Base-by-base conservation (phyloP, 306 rosid species). In the Cajanus cajan region DNA sequence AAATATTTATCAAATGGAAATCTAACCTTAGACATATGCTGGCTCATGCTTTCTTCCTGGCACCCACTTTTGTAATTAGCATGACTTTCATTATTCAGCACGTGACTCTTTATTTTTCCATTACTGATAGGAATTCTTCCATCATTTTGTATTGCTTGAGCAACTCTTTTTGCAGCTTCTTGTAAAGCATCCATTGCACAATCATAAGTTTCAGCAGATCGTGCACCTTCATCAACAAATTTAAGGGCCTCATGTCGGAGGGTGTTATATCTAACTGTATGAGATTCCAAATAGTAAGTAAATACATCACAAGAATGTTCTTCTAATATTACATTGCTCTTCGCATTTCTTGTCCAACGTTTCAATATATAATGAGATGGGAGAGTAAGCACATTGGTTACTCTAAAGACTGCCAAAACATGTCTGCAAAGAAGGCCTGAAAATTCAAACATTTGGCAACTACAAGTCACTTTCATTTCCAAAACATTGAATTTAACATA, bases 371-470 rank as follows among this genome's bases (percentile, higher is more conserved):
- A 95, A 82, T 90, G 97, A 76, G 98, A 81, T 54, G 99, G 99
- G 51, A 95, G 99, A 52, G 99, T 95, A 63, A 95, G 91, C 86
- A 95, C 94, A 68, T 95, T 95, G 84, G 99, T 93, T 82, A 95
- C 99, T 88, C 96, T 91, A 81, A 95, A 95, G 75, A 95, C 99
- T 61, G 98, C 98, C 89, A 95, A 87, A 36, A 91, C 85, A 81
- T 95, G 99, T 87, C 99, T 90, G 86, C 99, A 95, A 68, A 93
- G 90, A 93, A 95, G 96, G 77, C 99, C 99, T 4, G 99, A 95
- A 86, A 95, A 95, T 87, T 95, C 99, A 82, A 90, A 95, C 99
- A 93, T 95, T 76, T 93, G 99, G 86, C 99, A 95, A 86, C 99
- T 93, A 78, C 99, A 95, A 71, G 70, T 82, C 15, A 90, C 97